Percentiles rank a stretch among this genome's conserved stretches.
phyloP scores from a whole-genome alignment of 306 rosid species.

The Vicia faba region DNA sequence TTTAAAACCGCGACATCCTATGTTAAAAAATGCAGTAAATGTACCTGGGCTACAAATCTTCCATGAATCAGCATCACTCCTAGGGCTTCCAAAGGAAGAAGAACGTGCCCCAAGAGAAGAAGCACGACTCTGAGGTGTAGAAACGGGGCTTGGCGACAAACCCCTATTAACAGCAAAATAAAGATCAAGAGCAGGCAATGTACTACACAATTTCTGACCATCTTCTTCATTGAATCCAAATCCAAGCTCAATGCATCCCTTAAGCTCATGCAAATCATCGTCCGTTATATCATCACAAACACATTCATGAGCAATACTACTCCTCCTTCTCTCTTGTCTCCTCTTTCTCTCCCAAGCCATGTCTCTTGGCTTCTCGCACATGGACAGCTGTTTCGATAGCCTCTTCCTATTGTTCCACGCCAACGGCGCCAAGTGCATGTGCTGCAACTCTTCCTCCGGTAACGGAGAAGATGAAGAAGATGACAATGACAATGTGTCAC shows the following conservation, averaged over 20 bases:
- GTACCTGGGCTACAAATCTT: conserved; percentile 88
- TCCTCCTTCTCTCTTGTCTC: conserved; percentile 51
- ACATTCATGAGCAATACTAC: conserved; percentile 33
- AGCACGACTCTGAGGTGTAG: conserved; percentile 65
- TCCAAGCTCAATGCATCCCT: conserved; percentile 86
- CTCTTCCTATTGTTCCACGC: conserved; percentile 47
- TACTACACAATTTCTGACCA: conserved; percentile 64
- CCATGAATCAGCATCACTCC: conserved; percentile 73
- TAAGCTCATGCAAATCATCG: conserved; percentile 79
- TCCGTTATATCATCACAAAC: conserved; percentile 56
- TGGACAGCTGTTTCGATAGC: conserved; percentile 63
- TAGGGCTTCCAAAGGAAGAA: conserved; percentile 63
- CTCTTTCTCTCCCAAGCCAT: conserved; percentile 89
- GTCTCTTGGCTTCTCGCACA: conserved; percentile 72
- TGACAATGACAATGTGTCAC: background rate
- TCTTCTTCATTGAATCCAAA: conserved; percentile 95
- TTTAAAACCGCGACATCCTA: too few species aligned
- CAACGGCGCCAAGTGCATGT: conserved; percentile 54
- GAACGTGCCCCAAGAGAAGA: conserved; percentile 61
- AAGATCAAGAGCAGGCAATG: conserved; percentile 93
- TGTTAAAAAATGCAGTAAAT: background rate
- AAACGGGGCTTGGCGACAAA: conserved; percentile 62
- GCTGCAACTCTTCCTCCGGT: conserved; percentile 50
- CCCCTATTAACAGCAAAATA: conserved; percentile 86
- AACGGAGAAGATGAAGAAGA: background rate